These are phyloP conservation scores for Hypoxylon cercidicola DNA, from an alignment of 495 filamentous ascomycete genomes.

Conservation along the genomic window DNA sequence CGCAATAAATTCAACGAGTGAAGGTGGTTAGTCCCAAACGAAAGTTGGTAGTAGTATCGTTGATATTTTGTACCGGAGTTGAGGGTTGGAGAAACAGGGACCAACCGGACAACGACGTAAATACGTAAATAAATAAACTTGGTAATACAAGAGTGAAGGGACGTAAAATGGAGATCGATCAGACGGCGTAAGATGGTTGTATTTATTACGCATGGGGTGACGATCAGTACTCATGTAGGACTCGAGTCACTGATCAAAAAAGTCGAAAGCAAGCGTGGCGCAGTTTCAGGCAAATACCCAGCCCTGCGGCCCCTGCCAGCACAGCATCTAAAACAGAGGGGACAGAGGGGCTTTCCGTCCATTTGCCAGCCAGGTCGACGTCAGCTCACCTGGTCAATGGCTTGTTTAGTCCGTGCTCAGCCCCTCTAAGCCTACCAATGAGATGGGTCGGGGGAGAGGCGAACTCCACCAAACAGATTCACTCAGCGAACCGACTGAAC, in stretches of 20 bases:
- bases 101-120: constrained; percentile 20
- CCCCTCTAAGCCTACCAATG: constrained; percentile 26
- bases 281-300: constrained; percentile 34
- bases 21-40: constrained; percentile 18
- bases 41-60: background rate
- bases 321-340: constrained; percentile 23
- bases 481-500: constrained; percentile 13
- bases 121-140: constrained; percentile 29
- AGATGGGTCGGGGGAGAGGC: background rate
- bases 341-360: constrained; percentile 1
- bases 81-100: constrained; percentile 6
- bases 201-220: constrained; percentile 37
- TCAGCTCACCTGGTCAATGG: constrained; percentile 30
- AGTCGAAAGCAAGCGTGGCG: constrained; percentile 37
- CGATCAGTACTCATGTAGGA: constrained; percentile 14
- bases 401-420: constrained; percentile 34
- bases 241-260: constrained; percentile 13
- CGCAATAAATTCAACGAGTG: constrained; percentile 19
- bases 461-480: constrained; percentile 21
- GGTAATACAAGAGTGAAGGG: constrained; percentile 19
- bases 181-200: constrained; percentile 37
- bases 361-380: constrained; percentile 16
- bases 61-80: background rate
- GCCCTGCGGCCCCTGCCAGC: constrained; percentile 27
- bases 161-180: constrained; percentile 7